Evolutionary conservation across 2,329 filamentous ascomycete species (phyloP), one percentile per base, ranked within the genome.

Genomic region (Aspergillus candidus): DNA sequence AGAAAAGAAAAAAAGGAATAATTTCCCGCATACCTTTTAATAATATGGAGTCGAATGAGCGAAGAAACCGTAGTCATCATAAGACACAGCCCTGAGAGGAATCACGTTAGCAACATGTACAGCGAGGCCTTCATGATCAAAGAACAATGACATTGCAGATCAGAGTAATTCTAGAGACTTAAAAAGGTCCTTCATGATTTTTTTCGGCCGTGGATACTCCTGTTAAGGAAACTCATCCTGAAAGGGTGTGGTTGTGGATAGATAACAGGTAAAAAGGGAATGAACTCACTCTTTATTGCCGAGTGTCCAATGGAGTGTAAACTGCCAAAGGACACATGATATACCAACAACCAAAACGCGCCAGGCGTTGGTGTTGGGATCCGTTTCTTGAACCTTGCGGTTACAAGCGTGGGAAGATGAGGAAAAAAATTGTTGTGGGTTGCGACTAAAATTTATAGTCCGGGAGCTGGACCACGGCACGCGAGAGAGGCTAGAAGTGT

Each of bases 141-240:
- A 38, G 32, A 36, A 35, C 32, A 36, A 36, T 13, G 29, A 35
- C 27, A 42, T 15, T 46, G 51, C 29, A 47, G 46, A 63, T 78
- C 75, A 78, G 75, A 71, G 72, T 77, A 76, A 75, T 76, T 75
- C 69, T 77, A 76, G 68, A 77, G 69, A 56, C 37, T 53, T 41
- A 69, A 58, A 58, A 59, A 60, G 60, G 61, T 76, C 75, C 75
- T 72, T 72, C 75, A 78, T 61, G 67, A 66, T 53, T 60, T 70
- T 67, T 78, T n/a, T n/a, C 74, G 76, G 76, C 72, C 65, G 77
- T 78, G 75, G 75, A 78, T 77, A 52, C 43, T 77, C 74, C 76
- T 75, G 66, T 58, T 51, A 60, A 58, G 63, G 68, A 67, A 22
- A 53, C 54, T 75, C 72, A 65, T 74, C 64, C 54, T 50, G 38